phyloP scores from a whole-genome alignment of 805 yeast genomes.

The Saccharomycopsis amapae region DNA sequence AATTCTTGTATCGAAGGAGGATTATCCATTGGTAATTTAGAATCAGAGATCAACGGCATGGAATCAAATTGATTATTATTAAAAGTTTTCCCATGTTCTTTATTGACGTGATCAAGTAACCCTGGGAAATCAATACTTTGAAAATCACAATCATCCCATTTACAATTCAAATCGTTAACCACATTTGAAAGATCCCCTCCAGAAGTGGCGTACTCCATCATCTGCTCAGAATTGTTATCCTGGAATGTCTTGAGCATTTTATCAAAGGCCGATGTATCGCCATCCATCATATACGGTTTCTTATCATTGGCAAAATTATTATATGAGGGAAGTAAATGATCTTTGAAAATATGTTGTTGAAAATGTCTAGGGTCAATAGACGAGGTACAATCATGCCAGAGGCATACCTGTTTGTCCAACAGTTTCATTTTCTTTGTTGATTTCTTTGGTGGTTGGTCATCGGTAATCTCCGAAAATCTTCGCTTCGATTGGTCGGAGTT shows the following conservation, averaged over 20 bases:
- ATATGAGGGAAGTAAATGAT: conserved; percentile 35
- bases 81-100: conserved; percentile 28
- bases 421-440: too few species aligned
- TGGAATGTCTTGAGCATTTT: too few species aligned
- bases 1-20: background rate
- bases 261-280: conserved; percentile 16
- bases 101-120: conserved; percentile 54
- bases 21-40: background rate
- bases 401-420: too few species aligned
- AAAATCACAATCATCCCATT: conserved; percentile 69
- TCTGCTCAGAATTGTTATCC: too few species aligned
- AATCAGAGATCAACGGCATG: background rate
- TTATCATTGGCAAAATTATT: background rate
- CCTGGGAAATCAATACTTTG: conserved; percentile 44
- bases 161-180: conserved; percentile 41
- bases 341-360: conserved; percentile 46
- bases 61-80: background rate
- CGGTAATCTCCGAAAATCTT: too few species aligned
- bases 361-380: conserved; percentile 35
- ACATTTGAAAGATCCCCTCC: too few species aligned
- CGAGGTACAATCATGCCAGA: conserved; percentile 60
- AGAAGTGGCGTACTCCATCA: too few species aligned
- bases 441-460: too few species aligned
- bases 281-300: background rate
- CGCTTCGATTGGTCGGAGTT: too few species aligned